Conservation (phyloP, 2,329 filamentous ascomycete genomes). For the Ramichloridium luteum region DNA sequence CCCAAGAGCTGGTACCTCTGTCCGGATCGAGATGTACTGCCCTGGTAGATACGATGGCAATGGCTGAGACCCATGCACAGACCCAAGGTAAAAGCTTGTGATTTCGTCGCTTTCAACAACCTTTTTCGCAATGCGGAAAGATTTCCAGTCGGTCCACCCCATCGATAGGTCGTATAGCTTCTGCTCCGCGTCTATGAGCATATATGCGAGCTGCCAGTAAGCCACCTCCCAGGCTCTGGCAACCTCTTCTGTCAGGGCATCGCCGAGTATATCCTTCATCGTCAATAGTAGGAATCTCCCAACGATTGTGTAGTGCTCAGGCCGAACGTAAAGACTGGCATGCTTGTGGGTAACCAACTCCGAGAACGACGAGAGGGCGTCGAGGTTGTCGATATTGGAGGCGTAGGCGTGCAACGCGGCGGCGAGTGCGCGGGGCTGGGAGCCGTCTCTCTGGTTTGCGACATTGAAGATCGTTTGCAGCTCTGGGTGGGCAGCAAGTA, state of each 20-base stretch:
- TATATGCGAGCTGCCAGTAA: conserved; percentile 60
- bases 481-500: conserved; percentile 52
- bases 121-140: conserved; percentile 54
- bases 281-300: conserved; percentile 56
- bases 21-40: conserved; percentile 57
- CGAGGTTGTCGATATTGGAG: conserved; percentile 56
- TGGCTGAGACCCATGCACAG: conserved; percentile 46
- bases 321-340: conserved; percentile 53
- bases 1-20: conserved; percentile 47
- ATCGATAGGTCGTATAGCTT: conserved; percentile 49
- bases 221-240: conserved; percentile 57
- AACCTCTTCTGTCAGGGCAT: conserved; percentile 52
- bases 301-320: conserved; percentile 59
- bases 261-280: conserved; percentile 54
- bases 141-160: conserved; percentile 55
- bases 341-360: conserved; percentile 69
- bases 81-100: conserved; percentile 57
- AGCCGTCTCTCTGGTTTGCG: conserved; percentile 52
- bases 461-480: conserved; percentile 61
- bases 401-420: conserved; percentile 59
- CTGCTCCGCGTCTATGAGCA: conserved; percentile 56
- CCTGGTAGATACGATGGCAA: conserved; percentile 55
- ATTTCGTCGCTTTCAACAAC: conserved; percentile 56
- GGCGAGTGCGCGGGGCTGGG: conserved; percentile 50
- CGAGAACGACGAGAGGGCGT: conserved; percentile 42